Evolutionary conservation across 371 early-diverging fungal genomes (phyloP), one percentile per base, ranked within the genome.

Genomic region (Apophysomyces trapeziformis): DNA sequence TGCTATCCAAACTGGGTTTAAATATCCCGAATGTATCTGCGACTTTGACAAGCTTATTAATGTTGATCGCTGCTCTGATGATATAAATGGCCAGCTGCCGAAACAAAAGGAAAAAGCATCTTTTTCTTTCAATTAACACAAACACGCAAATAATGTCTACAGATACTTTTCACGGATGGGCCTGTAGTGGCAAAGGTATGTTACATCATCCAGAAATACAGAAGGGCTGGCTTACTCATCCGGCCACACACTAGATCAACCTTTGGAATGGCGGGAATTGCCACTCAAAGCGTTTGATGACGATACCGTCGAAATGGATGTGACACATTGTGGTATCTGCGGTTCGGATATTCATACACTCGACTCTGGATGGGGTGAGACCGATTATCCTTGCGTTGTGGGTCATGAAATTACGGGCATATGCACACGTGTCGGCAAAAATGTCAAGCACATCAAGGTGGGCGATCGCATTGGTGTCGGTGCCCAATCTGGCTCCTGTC

Each of bases 401-500:
- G 60, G 60, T 32, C 60, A 60, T 16, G 60, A 60, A 45, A 45
- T 60, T 13, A 36, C 32, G 14, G 61, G 86, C 67, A 73, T 88
- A 12, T 71, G 77, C 13, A 80, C 84, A 12, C 75, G 73, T 39
- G 73, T 79, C 14, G 92, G 92, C 18, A 68, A 70, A 3, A 72
- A 79, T 46, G 87, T 87, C 14, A 74, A 71, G 12, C 64, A 85
- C 38, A 58, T 89, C 36, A 67, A 80, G 43, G 79, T 92, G 39
- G 94, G 91, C 43, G 90, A 91, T 64, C 62, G 85, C 7, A 90
- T 90, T 56, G 94, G 94, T 46, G 87, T 88, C 11, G 92, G 92
- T 36, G 87, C 87, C 38, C 87, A 89, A 71, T 76, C 74, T 26
- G 76, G 76, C 26, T 71, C 84, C 5, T 86, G 88, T 59, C 61